phyloP scores from a whole-genome alignment of 768 basidiomycete genomes.

The Tylopilus balloui region DNA sequence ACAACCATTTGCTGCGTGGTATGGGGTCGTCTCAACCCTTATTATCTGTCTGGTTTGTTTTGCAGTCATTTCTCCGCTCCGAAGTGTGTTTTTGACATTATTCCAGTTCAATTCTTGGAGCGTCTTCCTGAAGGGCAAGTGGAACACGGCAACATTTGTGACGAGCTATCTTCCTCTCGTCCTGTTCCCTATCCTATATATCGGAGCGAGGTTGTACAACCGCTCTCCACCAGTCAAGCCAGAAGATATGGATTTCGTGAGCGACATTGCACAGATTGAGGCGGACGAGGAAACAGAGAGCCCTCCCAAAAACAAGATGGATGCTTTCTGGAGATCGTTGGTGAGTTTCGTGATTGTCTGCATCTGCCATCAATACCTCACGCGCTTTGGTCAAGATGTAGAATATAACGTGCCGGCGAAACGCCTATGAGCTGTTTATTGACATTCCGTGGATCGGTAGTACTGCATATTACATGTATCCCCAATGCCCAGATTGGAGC shows the following conservation, averaged over 20 bases:
- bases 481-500: background rate
- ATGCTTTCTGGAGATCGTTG: slow-evolving; percentile 77
- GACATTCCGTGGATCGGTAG: background rate
- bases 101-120: slow-evolving; percentile 44
- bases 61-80: background rate
- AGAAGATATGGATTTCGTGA: slow-evolving; percentile 81
- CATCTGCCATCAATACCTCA: background rate
- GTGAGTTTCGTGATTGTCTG: slow-evolving; percentile 39
- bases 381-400: slow-evolving; percentile 19
- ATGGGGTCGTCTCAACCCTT: slow-evolving; percentile 31
- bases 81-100: slow-evolving; percentile 28
- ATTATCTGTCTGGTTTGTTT: slow-evolving; percentile 59
- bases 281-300: slow-evolving; percentile 68
- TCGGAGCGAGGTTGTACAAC: slow-evolving; percentile 48
- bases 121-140: slow-evolving; percentile 50
- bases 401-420: slow-evolving; percentile 2
- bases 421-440: background rate
- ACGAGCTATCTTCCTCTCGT: slow-evolving; percentile 74
- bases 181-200: slow-evolving; percentile 76
- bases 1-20: slow-evolving; percentile 74
- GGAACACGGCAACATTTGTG: slow-evolving; percentile 65
- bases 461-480: slow-evolving; percentile 10
- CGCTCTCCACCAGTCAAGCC: slow-evolving; percentile 27
- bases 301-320: slow-evolving; percentile 61
- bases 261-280: slow-evolving; percentile 64